These are phyloP conservation scores for Mycena chlorophos DNA, from an alignment of 768 basidiomycete species.

Conservation along the genomic window DNA sequence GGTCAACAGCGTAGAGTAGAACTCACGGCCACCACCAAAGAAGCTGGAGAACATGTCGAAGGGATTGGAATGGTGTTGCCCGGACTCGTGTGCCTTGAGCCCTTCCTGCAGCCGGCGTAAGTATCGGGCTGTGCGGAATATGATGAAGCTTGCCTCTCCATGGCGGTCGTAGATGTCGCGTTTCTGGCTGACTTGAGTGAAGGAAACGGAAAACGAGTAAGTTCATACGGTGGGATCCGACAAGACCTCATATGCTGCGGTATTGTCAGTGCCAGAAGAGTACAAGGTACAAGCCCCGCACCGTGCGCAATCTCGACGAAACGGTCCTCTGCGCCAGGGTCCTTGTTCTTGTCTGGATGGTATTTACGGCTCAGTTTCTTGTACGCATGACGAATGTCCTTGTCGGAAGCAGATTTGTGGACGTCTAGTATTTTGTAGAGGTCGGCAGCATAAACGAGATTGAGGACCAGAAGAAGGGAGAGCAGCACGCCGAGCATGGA, in stretches of 20 bases:
- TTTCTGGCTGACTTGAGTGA: conserved; percentile 54
- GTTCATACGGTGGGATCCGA: conserved; percentile 78
- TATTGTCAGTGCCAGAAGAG: conserved; percentile 7
- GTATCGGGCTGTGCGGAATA: background rate
- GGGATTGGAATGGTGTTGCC: conserved; percentile 80
- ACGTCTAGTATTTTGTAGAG: conserved; percentile 83
- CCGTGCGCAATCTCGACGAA: conserved; percentile 93
- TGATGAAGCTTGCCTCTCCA: conserved; percentile 67
- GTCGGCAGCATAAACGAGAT: conserved; percentile 58
- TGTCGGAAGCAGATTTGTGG: conserved; percentile 76
- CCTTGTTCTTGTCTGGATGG: conserved; percentile 96
- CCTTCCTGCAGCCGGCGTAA: conserved; percentile 63
- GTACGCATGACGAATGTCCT: conserved; percentile 90
- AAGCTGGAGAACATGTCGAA: conserved; percentile 94
- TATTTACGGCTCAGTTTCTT: conserved; percentile 84
- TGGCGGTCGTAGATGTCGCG: conserved; percentile 90
- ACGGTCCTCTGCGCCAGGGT: conserved; percentile 73
- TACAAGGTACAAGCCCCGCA: conserved; percentile 21
- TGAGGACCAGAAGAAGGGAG: conserved; percentile 34
- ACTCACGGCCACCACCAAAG: conserved; percentile 82
- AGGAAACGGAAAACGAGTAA: background rate
- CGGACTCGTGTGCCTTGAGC: conserved; percentile 85
- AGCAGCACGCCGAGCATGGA: conserved; percentile 37
- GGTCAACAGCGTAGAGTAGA: background rate
- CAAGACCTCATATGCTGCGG: conserved; percentile 87